phyloP scores from a whole-genome alignment of 768 basidiomycete species.

The Omphalotus guepiniiformis region DNA sequence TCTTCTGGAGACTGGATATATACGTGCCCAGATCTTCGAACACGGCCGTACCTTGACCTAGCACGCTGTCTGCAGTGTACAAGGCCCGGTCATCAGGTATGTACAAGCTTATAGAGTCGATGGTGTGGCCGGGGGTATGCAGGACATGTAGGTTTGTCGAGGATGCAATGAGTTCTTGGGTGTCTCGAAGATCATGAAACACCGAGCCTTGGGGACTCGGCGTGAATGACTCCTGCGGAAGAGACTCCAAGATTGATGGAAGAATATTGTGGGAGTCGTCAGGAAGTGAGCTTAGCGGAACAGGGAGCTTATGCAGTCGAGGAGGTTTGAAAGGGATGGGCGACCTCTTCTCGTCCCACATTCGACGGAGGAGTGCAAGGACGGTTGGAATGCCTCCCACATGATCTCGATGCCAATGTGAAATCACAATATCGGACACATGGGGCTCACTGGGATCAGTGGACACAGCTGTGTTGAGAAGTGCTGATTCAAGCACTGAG shows the following conservation, averaged over 20 bases:
- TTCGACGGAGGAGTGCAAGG: conserved; percentile 53
- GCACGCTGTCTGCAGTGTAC: conserved; percentile 88
- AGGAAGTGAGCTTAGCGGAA: conserved; percentile 19
- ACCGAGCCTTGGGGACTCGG: conserved; percentile 36
- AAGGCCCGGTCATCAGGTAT: conserved; percentile 67
- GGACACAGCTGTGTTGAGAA: conserved; percentile 33
- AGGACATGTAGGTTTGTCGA: conserved; percentile 52
- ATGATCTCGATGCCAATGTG: conserved; percentile 91
- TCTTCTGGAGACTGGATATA: conserved; percentile 54
- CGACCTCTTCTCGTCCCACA: conserved; percentile 55
- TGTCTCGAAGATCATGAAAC: conserved; percentile 58
- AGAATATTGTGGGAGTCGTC: conserved; percentile 34
- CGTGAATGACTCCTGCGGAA: conserved; percentile 42
- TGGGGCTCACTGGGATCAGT: conserved; percentile 41
- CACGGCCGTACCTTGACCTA: conserved; percentile 87
- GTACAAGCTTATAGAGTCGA: conserved; percentile 76
- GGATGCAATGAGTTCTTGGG: conserved; percentile 44
- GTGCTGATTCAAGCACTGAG: conserved; percentile 56
- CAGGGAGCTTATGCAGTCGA: conserved; percentile 70
- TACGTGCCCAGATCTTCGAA: conserved; percentile 82
- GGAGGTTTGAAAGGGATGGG: conserved; percentile 56
- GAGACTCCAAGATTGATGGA: conserved; percentile 33
- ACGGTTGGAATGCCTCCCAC: conserved; percentile 71
- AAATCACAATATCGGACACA: conserved; percentile 86
- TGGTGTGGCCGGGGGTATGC: conserved; percentile 88